phyloP scores from a whole-genome alignment of 164 flowering plant genomes.

The Dillenia suffruticosa region DNA sequence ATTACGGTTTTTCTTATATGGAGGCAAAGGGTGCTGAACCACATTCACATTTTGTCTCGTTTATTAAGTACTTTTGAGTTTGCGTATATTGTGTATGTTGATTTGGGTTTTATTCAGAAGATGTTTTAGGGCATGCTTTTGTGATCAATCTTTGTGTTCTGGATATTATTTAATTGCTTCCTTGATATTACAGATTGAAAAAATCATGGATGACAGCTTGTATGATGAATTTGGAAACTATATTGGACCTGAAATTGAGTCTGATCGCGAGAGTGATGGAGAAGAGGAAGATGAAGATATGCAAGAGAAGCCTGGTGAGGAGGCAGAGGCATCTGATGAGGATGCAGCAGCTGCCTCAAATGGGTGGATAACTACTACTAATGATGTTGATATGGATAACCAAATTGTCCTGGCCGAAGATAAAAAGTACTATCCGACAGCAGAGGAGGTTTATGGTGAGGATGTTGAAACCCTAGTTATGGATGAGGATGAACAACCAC shows the following conservation, averaged over 20 bases:
- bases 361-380: conserved; percentile 76
- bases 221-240: conserved; percentile 99
- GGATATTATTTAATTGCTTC: neutral
- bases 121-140: too few relatives aligned
- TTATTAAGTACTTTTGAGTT: too few relatives aligned
- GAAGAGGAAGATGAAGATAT: conserved; percentile 65
- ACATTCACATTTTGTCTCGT: too few relatives aligned
- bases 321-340: conserved; percentile 40
- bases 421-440: conserved; percentile 92
- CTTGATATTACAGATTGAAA: conserved; percentile 2
- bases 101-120: too few relatives aligned
- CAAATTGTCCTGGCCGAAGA: conserved; percentile 97
- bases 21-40: too few relatives aligned
- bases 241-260: conserved; percentile 96
- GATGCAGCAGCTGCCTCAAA: conserved; percentile 41
- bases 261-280: conserved; percentile 74
- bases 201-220: conserved; percentile 78
- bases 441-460: conserved; percentile 95
- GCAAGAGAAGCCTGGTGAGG: conserved; percentile 37
- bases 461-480: conserved; percentile 96
- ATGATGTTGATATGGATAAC: conserved; percentile 87
- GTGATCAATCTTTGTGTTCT: neutral
- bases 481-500: conserved; percentile 96
- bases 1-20: too few relatives aligned
- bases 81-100: too few relatives aligned